Conservation (phyloP, 345 rosid species). For the Aethionema arabicum region DNA sequence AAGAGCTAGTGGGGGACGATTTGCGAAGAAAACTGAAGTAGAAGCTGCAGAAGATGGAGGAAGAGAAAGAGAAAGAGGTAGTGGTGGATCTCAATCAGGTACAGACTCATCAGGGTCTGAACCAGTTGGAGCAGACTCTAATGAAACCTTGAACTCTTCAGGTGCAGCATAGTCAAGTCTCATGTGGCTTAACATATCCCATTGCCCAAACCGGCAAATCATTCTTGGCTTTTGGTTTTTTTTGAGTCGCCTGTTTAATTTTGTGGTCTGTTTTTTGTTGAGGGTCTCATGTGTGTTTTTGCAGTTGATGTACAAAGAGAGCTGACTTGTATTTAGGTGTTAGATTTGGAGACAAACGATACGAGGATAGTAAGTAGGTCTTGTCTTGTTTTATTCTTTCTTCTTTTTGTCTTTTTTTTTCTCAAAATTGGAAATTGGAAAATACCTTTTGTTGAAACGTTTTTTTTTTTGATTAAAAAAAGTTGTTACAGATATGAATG, state of each 20-base stretch:
- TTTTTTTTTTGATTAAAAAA: conserved; percentile 14
- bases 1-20: conserved; percentile 87
- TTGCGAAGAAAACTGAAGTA: conserved; percentile 74
- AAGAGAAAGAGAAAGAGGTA: conserved; percentile 26
- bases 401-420: background rate
- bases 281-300: conserved; percentile 28
- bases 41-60: conserved; percentile 42
- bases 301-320: conserved; percentile 35
- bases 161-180: conserved; percentile 45
- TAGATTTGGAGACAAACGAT: conserved; percentile 27
- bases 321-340: conserved; percentile 27
- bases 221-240: conserved; percentile 42
- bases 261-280: conserved; percentile 18
- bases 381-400: conserved; percentile 30
- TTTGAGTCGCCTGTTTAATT: conserved; percentile 17
- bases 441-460: conserved; percentile 27
- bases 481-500: conserved; percentile 8
- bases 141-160: conserved; percentile 29
- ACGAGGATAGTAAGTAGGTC: conserved; percentile 25
- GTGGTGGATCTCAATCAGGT: conserved; percentile 28
- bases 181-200: conserved; percentile 40
- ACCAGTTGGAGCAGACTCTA: conserved; percentile 41
- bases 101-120: conserved; percentile 37
- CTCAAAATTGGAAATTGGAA: conserved; percentile 23
- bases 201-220: conserved; percentile 39